Evolutionary conservation across 164 flowering plant species (phyloP), one percentile per base, ranked within the genome.

Genomic region (Liquidambar formosana): DNA sequence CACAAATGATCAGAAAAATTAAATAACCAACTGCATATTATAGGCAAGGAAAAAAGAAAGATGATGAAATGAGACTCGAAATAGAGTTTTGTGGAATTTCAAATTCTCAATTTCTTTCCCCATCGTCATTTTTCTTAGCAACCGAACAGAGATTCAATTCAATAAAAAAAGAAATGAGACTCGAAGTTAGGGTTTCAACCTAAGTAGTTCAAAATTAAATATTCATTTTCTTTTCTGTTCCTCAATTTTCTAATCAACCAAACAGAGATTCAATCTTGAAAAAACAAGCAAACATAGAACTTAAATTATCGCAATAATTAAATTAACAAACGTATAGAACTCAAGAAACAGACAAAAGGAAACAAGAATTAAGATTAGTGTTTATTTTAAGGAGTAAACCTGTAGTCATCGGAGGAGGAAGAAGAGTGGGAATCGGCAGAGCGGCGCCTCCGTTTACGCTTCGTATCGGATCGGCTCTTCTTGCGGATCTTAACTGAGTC

Each of bases 401-500:
- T 82, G 83, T 74, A 79, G 59, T 62, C 78, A 25, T 73, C 73
- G 10, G 78, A 48, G 52, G 78, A 78, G 28, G 81, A 75, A 47
- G 87, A 82, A 16, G 78, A 68, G 33, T 44, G 28, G 47, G 82
- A 80, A 48, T 73, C 81, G 10, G 80, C 71, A 27, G 77, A 77
- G 48, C 75, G 85, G 48, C 62, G 88, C 23, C 82, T 73, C 25
- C 93, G 86, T 52, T 81, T 88, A 16, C 91, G 87, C 74, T 87
- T 89, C n/a, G 86, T 28, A 1, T 70, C 74, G 0, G 85, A 79
- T 41, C 80, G 83, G 69, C 75, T 75, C 71, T 82, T 88, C 77
- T 83, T 87, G 8, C 87, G 81, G 73, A 87, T 73, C 83, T 83
- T 92, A 53, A 82, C 84, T 14, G 83, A 21, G 22, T 82, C 91